These are phyloP conservation scores for Metschnikowia similis DNA, from an alignment of 805 yeast species.

Conservation along the genomic window DNA sequence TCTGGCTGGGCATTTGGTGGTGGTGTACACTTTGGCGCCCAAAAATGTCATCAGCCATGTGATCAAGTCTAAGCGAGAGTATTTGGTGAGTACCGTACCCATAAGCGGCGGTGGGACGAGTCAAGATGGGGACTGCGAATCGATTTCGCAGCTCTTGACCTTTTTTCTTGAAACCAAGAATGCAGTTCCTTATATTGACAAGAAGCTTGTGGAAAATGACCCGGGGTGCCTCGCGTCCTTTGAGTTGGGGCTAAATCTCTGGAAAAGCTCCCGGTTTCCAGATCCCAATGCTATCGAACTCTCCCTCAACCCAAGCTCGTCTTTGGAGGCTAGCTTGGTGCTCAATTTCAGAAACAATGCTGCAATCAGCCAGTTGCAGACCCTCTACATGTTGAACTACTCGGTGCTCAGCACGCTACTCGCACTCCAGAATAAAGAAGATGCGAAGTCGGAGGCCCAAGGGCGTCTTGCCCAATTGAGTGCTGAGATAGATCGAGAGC, in stretches of 20 bases:
- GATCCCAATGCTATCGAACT: neutral
- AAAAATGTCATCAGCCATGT: slow-evolving; percentile 20
- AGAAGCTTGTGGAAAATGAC: neutral
- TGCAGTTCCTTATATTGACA: neutral
- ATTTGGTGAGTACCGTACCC: slow-evolving; percentile 7
- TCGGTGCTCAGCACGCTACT: slow-evolving; percentile 12
- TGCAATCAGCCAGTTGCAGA: slow-evolving; percentile 20
- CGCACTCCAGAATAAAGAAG: slow-evolving; percentile 12
- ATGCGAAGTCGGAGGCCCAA: neutral
- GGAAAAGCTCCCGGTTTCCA: slow-evolving; percentile 12
- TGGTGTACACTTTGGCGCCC: slow-evolving; percentile 11
- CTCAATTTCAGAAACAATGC: slow-evolving; percentile 18
- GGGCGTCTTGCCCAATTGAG: slow-evolving; percentile 4
- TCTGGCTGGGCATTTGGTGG: slow-evolving; percentile 7
- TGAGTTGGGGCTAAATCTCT: slow-evolving; percentile 12
- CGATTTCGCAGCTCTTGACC: neutral
- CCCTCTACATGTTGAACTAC: slow-evolving; percentile 20
- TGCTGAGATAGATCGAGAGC: slow-evolving; percentile 16
- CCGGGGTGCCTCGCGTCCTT: slow-evolving; percentile 10
- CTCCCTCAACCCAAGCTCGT: neutral
- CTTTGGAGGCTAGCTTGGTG: slow-evolving; percentile 7
- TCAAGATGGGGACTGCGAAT: neutral
- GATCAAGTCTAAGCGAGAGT: slow-evolving; percentile 14
- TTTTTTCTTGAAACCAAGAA: neutral
- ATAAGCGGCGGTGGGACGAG: neutral